Conservation (phyloP, 306 rosid species). For the Lotus japonicus region DNA sequence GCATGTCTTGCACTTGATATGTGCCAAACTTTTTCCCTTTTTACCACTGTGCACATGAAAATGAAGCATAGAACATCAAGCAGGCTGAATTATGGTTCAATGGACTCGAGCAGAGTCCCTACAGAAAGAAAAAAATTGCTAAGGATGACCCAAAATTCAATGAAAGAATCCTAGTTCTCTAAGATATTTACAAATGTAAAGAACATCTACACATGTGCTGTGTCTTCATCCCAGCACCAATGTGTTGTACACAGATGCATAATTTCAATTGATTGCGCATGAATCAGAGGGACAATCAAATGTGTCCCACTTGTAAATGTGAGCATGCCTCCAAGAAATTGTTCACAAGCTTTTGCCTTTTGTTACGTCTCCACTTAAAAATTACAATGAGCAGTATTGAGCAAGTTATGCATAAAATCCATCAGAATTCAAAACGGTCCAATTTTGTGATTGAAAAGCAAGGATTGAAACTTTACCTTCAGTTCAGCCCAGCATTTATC, state of each 20-base stretch:
- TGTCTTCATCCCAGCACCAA: conserved; percentile 14
- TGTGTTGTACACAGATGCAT: background rate
- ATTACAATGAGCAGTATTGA: background rate
- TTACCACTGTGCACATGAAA: too few relatives aligned
- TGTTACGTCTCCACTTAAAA: background rate
- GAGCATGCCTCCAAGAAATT: background rate
- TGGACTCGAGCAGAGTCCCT: too few relatives aligned
- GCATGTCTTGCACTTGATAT: background rate
- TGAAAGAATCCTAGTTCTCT: background rate
- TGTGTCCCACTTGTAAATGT: conserved; percentile 36
- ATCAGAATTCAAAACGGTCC: background rate
- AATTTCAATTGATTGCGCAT: conserved; percentile 39
- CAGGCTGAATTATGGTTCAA: too few relatives aligned
- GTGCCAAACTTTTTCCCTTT: too few relatives aligned
- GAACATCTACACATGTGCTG: conserved; percentile 20
- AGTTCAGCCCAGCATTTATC: conserved; percentile 13
- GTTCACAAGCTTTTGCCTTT: conserved; percentile 1
- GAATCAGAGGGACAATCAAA: conserved; percentile 25
- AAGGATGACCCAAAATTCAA: background rate
- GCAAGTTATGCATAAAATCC: background rate
- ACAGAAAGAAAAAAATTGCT: too few relatives aligned
- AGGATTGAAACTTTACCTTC: conserved; percentile 27
- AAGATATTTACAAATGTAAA: conserved; percentile 2
- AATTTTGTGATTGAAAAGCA: background rate
- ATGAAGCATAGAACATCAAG: too few relatives aligned